phyloP scores from a whole-genome alignment of 2,329 filamentous ascomycete genomes.

The Byssoonygena ceratinophila region DNA sequence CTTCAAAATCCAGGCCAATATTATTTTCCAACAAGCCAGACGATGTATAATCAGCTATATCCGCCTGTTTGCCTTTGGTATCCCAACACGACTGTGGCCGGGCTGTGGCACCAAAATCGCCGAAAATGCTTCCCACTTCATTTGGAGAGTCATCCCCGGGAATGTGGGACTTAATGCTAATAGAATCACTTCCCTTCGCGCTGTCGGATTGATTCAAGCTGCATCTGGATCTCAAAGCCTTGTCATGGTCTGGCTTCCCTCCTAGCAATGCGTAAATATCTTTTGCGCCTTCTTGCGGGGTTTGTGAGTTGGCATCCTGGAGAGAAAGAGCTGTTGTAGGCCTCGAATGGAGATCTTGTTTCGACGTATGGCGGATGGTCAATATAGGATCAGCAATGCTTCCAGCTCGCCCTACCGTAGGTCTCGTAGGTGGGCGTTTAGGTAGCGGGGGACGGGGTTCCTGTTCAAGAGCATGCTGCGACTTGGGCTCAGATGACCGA shows the following conservation, averaged over 20 bases:
- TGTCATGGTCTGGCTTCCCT: constrained; percentile 24
- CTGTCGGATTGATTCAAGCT: constrained; percentile 37
- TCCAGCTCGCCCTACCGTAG: constrained; percentile 27
- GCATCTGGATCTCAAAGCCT: constrained; percentile 25
- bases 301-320: constrained; percentile 67
- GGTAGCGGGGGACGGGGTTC: constrained; percentile 9
- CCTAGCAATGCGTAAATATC: constrained; percentile 49
- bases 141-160: constrained; percentile 50
- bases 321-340: constrained; percentile 79
- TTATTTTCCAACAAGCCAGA: constrained; percentile 37
- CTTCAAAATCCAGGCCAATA: constrained; percentile 55
- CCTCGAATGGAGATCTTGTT: constrained; percentile 43
- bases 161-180: constrained; percentile 42
- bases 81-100: neutral
- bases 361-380: constrained; percentile 26
- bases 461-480: neutral
- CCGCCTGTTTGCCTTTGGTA: constrained; percentile 21
- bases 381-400: constrained; percentile 24
- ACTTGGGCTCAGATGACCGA: neutral
- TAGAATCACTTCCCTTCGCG: constrained; percentile 41
- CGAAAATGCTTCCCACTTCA: constrained; percentile 73
- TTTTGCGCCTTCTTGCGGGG: constrained; percentile 58
- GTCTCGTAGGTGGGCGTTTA: constrained; percentile 22
- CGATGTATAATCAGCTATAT: constrained; percentile 25
- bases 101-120: constrained; percentile 46